Evolutionary conservation across 73 alveolate species (phyloP).

Genomic region (Paramecium primaurelia): DNA sequence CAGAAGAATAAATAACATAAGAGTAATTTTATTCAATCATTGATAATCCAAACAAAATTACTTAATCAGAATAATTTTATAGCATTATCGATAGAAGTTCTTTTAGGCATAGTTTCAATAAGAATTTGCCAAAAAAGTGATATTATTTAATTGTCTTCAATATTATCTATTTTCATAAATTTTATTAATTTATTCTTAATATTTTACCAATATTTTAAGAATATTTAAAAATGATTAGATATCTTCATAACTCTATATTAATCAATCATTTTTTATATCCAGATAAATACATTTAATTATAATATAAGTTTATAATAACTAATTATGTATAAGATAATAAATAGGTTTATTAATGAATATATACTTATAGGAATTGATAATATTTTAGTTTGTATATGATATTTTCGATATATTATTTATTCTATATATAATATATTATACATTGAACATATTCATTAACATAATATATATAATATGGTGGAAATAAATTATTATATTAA

Average conservation of each 20-base stretch:
- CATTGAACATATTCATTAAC: background rate
- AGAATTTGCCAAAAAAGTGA: background rate
- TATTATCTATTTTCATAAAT: too few relatives aligned
- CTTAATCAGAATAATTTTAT: background rate
- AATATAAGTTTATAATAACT: too few relatives aligned
- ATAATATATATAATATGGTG: background rate
- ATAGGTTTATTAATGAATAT: too few relatives aligned
- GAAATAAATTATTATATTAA: background rate
- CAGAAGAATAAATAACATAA: background rate
- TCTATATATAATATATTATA: background rate
- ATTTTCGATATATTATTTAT: background rate
- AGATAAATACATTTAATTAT: too few relatives aligned
- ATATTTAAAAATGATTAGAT: too few relatives aligned
- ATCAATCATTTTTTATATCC: too few relatives aligned
- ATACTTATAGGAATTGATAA: too few relatives aligned
- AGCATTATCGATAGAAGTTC: background rate
- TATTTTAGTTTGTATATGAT: too few relatives aligned
- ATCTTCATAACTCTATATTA: too few relatives aligned
- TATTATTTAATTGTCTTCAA: background rate
- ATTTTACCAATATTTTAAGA: too few relatives aligned
- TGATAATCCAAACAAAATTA: background rate
- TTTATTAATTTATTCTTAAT: too few relatives aligned
- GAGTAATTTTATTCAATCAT: background rate
- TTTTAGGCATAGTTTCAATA: background rate
- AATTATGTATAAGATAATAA: too few relatives aligned